Conservation (phyloP, 768 basidiomycete species). For the Psilocybe subaeruginosa region DNA sequence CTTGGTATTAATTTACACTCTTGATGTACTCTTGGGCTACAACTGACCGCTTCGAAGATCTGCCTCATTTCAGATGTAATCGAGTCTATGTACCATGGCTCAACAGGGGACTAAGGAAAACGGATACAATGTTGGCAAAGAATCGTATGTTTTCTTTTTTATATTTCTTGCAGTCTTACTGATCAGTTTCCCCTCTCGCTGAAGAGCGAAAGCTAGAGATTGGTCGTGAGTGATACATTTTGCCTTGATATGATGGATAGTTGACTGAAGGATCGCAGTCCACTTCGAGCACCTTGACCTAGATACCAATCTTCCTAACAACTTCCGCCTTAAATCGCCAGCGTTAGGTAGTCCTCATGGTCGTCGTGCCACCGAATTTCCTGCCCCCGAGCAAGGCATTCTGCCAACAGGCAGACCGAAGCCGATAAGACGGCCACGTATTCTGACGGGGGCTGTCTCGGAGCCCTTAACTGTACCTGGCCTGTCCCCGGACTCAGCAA, state of each 20-base stretch:
- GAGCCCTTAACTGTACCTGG: neutral
- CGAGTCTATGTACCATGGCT: conserved; percentile 48
- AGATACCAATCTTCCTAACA: neutral
- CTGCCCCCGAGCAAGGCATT: neutral
- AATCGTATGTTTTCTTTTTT: conserved; percentile 27
- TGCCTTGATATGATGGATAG: neutral
- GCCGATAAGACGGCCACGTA: neutral
- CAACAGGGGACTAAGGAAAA: conserved; percentile 41
- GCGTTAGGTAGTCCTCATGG: neutral
- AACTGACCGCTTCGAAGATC: conserved; percentile 27
- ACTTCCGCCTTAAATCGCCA: neutral
- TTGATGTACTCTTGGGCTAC: neutral
- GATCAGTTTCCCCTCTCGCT: neutral
- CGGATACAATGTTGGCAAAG: conserved; percentile 32
- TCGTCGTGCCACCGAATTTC: neutral
- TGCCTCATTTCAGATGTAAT: conserved; percentile 46
- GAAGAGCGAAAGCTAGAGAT: conserved; percentile 2
- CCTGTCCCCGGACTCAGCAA: neutral
- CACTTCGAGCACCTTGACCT: neutral
- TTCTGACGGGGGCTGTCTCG: neutral
- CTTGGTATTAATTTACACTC: conserved; percentile 29
- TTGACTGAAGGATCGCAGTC: neutral
- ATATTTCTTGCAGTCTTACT: neutral
- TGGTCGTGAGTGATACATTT: neutral
- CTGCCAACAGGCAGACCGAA: neutral